Base-by-base conservation (phyloP, 768 basidiomycete species). In the Tricholoma furcatifolium region DNA sequence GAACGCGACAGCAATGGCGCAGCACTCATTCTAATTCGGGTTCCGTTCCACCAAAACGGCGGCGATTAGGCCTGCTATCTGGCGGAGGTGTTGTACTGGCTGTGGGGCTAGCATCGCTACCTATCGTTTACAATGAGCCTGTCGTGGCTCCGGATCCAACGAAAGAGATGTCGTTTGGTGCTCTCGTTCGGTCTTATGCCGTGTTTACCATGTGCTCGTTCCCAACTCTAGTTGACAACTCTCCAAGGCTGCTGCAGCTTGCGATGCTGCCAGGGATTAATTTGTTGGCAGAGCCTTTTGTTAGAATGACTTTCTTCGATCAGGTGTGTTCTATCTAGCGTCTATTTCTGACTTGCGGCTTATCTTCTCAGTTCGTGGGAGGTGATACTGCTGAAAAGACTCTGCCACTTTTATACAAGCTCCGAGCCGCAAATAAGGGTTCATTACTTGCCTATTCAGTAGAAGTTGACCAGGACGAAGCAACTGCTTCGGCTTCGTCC, bases 181-280 rank as follows among this genome's bases (percentile, higher is more conserved):
- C 72, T 1, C 78, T 90, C 18, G 53, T 91, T 43, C 81, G 93
- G 35, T 72, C 91, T 2, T 96, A 94, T 62, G 65, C 87, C 30
- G 93, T 96, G 24, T 96, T 89, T 71, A 77, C 87, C 6, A 76
- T 91, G 66, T 88, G 86, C 63, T 91, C 91, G 5, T 71, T 89
- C 20, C 89, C 93, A 2, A 59, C 73, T 0, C 70, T 97, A 11
- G 87, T 96, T 24, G 89, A 95, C 61, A 70, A 80, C 53, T 82
- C 91, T 1, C 91, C 92, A 0, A 66, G 68, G 42, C 69, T 94
- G 21, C 74, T 97, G 39, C 69, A 78, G 11, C 61, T 86, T 14
- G 67, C 76, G 5, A 71, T 74, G 38, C 68, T 84, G 1, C 80
- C 87, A n/a, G 77, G 87, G 1, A 43, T 94, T 0, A 80, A 75